Base-by-base conservation (phyloP, 2,329 filamentous ascomycete species). In the Ascosphaera pollenicola region DNA sequence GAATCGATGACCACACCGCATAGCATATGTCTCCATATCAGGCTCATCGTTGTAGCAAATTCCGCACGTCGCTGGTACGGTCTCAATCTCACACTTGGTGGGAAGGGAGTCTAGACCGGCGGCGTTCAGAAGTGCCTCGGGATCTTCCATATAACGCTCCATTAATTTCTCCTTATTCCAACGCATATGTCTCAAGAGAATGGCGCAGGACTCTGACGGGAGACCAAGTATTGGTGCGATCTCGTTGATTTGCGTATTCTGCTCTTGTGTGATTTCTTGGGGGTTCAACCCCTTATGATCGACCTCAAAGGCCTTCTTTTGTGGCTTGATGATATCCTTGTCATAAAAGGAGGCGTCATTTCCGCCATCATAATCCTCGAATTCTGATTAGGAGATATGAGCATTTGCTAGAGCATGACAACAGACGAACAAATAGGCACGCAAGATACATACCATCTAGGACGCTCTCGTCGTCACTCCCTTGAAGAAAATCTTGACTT, bases 81-180 rank as follows among this genome's bases (percentile, higher is more conserved):
- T 62, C 53, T 85, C 71, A 3, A 91, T 68, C 51, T 71, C 75
- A 2, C 81, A 78, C 8, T 69, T 65, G 8, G 62, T 62, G 2
- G 62, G 60, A n/a, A 70, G 65, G 43, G 65, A 72, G 40, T 75
- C 69, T 21, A 98, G 61, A 1, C 89, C 89, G 11, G 87, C 85
- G 43, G 75, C 75, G 50, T 93, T 84, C 26, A 95, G 63, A 2
- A 89, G 73, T 51, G 78, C 72, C 42, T 79, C 73, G 3, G 79
- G 75, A 38, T 72, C 71, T 46, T 98, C 87, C 85, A 98, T 94
- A 58, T 95, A 95, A 46, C 83, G 76, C 52, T 98, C 89, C 41
- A 95, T 85, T 47, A 98, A 58, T 31, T 81, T 75, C 55, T 98
- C 89, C 56, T 93, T 89, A 58, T 95, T 95, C 89, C 89, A 98